These are phyloP conservation scores for Fusarium foetens DNA, from an alignment of 2,329 filamentous ascomycete species.

Conservation along the genomic window DNA sequence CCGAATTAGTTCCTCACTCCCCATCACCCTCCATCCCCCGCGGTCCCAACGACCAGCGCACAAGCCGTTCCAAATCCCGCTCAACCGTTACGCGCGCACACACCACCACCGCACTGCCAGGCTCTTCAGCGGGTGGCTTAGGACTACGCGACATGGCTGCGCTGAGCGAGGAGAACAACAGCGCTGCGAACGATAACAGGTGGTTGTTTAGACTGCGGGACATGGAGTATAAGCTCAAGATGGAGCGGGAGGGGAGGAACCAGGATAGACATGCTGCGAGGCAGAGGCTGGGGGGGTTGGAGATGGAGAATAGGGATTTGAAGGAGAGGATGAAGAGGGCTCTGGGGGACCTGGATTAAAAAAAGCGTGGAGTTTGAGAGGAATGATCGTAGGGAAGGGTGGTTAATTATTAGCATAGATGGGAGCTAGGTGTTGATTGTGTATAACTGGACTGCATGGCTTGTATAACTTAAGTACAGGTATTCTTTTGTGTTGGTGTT, in stretches of 20 bases:
- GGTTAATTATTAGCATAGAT: conserved; percentile 17
- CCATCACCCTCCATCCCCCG: conserved; percentile 65
- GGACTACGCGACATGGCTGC: conserved; percentile 46
- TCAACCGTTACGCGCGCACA: conserved; percentile 48
- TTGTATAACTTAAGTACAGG: conserved; percentile 15
- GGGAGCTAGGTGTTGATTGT: conserved; percentile 41
- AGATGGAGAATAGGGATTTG: conserved; percentile 77
- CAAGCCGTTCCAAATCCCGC: conserved; percentile 47
- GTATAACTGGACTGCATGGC: conserved; percentile 1
- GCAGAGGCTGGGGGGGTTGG: conserved; percentile 80
- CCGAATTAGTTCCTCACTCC: conserved; percentile 54
- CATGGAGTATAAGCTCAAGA: conserved; percentile 87
- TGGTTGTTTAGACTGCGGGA: conserved; percentile 90
- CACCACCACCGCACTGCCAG: conserved; percentile 44
- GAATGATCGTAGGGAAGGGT: conserved; percentile 21
- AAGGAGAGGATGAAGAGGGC: conserved; percentile 66
- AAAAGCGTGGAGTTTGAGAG: conserved; percentile 16
- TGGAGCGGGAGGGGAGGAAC: conserved; percentile 86
- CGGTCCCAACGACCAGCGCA: conserved; percentile 58
- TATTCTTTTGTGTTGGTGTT: neutral
- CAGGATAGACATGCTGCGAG: conserved; percentile 86
- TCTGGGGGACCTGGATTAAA: conserved; percentile 42
- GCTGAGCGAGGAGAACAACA: conserved; percentile 34
- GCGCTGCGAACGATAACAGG: conserved; percentile 66
- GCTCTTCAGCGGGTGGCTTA: conserved; percentile 38